phyloP scores from a whole-genome alignment of 495 filamentous ascomycete genomes.

The Lichina pygmaea region DNA sequence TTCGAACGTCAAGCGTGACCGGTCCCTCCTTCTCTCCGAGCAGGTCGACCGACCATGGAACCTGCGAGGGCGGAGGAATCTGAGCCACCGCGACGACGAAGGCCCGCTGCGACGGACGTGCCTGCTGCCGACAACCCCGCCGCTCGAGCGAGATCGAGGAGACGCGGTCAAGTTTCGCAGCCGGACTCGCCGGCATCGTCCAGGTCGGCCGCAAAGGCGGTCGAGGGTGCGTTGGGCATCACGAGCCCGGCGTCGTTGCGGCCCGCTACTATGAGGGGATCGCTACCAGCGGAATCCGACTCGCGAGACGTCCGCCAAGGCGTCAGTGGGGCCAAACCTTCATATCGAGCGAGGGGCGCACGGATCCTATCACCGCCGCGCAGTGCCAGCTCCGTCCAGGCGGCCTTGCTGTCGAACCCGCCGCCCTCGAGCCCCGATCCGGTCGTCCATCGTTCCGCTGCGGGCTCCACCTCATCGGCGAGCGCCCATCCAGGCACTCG shows the following conservation, averaged over 20 bases:
- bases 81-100: too few species aligned
- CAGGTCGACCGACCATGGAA: too few species aligned
- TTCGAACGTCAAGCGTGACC: too few species aligned
- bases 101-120: too few species aligned
- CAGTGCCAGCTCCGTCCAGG: conserved; percentile 12
- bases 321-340: conserved; percentile 18
- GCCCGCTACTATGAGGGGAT: not conserved
- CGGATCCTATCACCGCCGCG: conserved; percentile 43
- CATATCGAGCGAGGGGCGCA: conserved; percentile 40
- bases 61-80: too few species aligned
- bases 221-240: not conserved
- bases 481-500: not conserved
- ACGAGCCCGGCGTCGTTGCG: conserved; percentile 10
- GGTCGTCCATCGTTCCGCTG: not conserved
- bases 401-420: conserved; percentile 11
- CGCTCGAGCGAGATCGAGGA: too few species aligned
- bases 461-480: not conserved
- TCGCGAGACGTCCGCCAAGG: not conserved
- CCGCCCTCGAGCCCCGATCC: not conserved
- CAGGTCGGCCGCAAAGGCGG: not conserved
- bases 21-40: too few species aligned
- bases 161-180: too few species aligned
- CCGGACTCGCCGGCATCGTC: not conserved
- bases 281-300: not conserved
- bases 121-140: too few species aligned